A percentile compares a stretch with the other conserved stretches of the same genome.
Conservation (phyloP, 495 filamentous ascomycete species). For the Ascodesmis nigricans region DNA sequence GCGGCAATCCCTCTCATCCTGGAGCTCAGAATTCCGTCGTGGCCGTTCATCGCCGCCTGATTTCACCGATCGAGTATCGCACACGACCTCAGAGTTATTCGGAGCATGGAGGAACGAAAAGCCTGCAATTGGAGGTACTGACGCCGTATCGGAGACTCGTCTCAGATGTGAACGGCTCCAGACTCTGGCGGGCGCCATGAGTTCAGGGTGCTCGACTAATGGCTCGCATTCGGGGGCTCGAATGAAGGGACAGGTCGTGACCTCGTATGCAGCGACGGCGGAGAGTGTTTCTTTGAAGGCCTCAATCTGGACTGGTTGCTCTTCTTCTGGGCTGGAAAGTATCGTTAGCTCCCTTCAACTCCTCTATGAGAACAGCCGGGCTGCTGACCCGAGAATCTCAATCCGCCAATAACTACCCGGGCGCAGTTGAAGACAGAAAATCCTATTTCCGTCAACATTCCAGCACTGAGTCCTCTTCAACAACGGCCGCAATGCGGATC, state of each 20-base stretch:
- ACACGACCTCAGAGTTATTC: too few relatives aligned
- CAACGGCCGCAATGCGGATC: constrained; percentile 15
- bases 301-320: constrained; percentile 10
- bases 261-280: constrained; percentile 17
- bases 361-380: too few relatives aligned
- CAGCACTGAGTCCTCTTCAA: constrained; percentile 19
- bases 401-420: constrained; percentile 21
- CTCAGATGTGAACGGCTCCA: constrained; percentile 13
- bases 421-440: constrained; percentile 18
- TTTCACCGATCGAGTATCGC: too few relatives aligned
- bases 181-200: constrained; percentile 14
- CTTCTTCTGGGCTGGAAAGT: constrained; percentile 10
- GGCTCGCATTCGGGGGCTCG: constrained; percentile 9
- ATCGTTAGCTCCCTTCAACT: too few relatives aligned
- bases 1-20: too few relatives aligned
- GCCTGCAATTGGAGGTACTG: too few relatives aligned
- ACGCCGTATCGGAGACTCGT: background rate
- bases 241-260: constrained; percentile 16
- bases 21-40: too few relatives aligned
- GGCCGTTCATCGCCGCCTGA: too few relatives aligned
- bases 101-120: too few relatives aligned
- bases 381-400: constrained; percentile 19
- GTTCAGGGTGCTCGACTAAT: constrained; percentile 6
- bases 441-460: constrained; percentile 17
- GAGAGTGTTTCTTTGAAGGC: constrained; percentile 15